Evolutionary conservation across 2,329 filamentous ascomycete species (phyloP).

Genomic region (Talaromyces funiculosus): DNA sequence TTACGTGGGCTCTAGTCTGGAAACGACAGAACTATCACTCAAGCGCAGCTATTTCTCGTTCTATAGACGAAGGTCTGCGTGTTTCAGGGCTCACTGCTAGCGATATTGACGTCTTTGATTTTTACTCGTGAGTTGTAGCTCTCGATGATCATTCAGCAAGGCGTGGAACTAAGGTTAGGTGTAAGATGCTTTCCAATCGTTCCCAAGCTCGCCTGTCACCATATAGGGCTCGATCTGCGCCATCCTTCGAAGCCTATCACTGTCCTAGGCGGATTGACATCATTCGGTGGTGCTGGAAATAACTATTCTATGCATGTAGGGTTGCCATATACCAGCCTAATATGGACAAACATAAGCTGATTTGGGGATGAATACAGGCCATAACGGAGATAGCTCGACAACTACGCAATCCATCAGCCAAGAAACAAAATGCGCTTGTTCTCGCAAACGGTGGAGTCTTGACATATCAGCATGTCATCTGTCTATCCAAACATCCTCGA

Average conservation of each 20-base stretch:
- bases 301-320: conserved; percentile 64
- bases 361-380: conserved; percentile 27
- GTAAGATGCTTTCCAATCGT: conserved; percentile 64
- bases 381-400: conserved; percentile 53
- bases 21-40: conserved; percentile 53
- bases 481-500: conserved; percentile 47
- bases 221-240: conserved; percentile 50
- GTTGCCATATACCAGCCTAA: background rate
- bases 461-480: conserved; percentile 60
- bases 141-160: background rate
- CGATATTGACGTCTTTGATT: conserved; percentile 57
- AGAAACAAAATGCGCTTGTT: conserved; percentile 49
- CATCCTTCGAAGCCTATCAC: conserved; percentile 50
- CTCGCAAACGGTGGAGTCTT: conserved; percentile 61
- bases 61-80: conserved; percentile 51
- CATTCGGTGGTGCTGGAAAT: conserved; percentile 65
- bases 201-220: conserved; percentile 58
- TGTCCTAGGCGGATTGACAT: conserved; percentile 60
- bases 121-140: conserved; percentile 52
- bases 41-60: conserved; percentile 54
- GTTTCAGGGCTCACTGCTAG: conserved; percentile 43
- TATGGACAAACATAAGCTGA: conserved; percentile 15
- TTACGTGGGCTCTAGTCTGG: conserved; percentile 49
- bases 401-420: conserved; percentile 39
- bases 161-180: background rate